Evolutionary conservation across 306 rosid genomes (phyloP), one percentile per base, ranked within the genome.

Genomic region (Geum urbanum): DNA sequence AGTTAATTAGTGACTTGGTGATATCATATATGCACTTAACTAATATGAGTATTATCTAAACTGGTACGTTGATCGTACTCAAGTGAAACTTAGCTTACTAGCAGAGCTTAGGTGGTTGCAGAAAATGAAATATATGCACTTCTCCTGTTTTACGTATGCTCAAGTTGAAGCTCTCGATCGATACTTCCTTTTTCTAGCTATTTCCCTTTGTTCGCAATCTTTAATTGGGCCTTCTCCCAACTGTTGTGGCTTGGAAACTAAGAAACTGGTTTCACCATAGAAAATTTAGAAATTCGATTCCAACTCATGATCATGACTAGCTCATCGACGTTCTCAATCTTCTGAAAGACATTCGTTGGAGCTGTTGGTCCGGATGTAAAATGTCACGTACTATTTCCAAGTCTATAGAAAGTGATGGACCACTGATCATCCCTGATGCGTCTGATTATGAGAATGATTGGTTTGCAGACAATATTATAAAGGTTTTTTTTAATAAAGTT

Each of bases 191-290:
- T 27, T 9, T 32, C 3, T 32, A 32, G 27, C 27, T 16, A 16
- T 16, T n/a, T 56, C 52, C 45, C 74, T 70, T 70, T 44, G 16
- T 15, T 24, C 16, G 65, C 55, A 70, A 43, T 56, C 74, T 24
- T 41, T 24, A 69, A 5, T 55, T 22, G 63, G 51, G 50, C 60
- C 72, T 67, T 0, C 58, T 62, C 11, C 19, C 52, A 70, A 44
- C 55, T 24, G 6, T 22, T 24, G 5, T 70, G 40, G 9, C 74
- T 70, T 70, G 12, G 44, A 57, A 56, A 55, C 74, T 56, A 70
- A 70, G 65, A 57, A 9, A 70, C 1, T 43, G 32, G 16, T 15
- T 24, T 55, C 37, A 55, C 18, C 44, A 7, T 14, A 6, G 37
- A 32, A 32, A 32, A 32, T 32, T 2, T 32, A 32, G 37, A 32